These are phyloP conservation scores for Saccharomyces pastorianus DNA, from an alignment of 1,139 yeast genomes.

Conservation along the genomic window DNA sequence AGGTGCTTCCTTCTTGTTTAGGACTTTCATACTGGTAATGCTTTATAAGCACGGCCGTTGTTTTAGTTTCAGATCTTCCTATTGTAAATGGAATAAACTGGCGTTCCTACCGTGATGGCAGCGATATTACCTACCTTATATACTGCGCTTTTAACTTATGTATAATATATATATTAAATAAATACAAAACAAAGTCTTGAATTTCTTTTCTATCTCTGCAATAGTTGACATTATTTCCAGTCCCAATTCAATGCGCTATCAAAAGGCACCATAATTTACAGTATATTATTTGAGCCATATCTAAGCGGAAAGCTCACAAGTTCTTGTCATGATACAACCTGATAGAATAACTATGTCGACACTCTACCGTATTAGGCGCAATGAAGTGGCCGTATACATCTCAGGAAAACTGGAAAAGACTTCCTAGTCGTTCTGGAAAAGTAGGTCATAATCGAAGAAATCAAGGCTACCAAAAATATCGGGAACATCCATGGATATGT, in stretches of 20 bases:
- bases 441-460: constrained; percentile 24
- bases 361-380: background rate
- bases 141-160: background rate
- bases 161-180: too few relatives aligned
- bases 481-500: constrained; percentile 11
- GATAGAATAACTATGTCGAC: background rate
- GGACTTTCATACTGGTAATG: too few relatives aligned
- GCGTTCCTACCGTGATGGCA: background rate
- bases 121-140: background rate
- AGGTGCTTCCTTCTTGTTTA: constrained; percentile 19
- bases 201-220: too few relatives aligned
- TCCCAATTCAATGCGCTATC: too few relatives aligned
- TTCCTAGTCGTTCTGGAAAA: constrained; percentile 18
- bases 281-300: too few relatives aligned
- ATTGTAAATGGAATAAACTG: background rate
- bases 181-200: too few relatives aligned
- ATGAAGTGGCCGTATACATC: background rate
- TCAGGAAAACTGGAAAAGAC: too few relatives aligned
- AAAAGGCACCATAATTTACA: background rate
- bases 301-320: too few relatives aligned
- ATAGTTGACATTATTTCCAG: background rate
- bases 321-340: background rate
- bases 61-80: constrained; percentile 9
- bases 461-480: constrained; percentile 22
- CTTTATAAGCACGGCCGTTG: constrained; percentile 42